phyloP scores from a whole-genome alignment of 176 grass and related monocot species.

The Juncus effusus region DNA sequence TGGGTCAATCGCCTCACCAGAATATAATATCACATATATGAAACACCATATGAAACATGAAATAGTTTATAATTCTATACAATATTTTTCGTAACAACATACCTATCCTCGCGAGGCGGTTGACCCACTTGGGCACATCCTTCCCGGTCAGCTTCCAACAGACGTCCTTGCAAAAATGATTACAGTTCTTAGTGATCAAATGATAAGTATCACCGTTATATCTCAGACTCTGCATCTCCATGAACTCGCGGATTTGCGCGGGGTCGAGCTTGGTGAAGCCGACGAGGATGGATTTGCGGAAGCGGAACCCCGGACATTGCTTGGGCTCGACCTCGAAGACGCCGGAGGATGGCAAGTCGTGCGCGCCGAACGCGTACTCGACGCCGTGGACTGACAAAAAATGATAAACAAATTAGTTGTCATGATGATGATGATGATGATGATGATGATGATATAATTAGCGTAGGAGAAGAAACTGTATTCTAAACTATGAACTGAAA shows the following conservation, averaged over 20 bases:
- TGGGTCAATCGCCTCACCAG: no score
- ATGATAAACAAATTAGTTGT: conserved; percentile 3
- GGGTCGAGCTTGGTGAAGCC: conserved; percentile 91
- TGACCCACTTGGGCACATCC: conserved; percentile 88
- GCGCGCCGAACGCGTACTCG: conserved; percentile 98
- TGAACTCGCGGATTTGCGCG: no score
- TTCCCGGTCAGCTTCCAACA: conserved; percentile 84
- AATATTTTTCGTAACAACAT: no score
- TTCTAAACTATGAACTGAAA: no score
- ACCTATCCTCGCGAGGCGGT: conserved; percentile 94
- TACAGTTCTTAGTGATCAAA: conserved; percentile 95
- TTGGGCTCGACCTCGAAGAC: conserved; percentile 94
- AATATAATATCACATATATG: no score
- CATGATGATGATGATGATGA: no score
- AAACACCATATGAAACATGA: no score
- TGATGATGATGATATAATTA: no score
- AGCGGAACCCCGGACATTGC: conserved; percentile 87
- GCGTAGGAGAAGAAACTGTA: no score
- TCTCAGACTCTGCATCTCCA: no score
- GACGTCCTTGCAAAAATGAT: conserved; percentile 96
- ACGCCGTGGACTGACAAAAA: conserved; percentile 69
- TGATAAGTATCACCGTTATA: no score
- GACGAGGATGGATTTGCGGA: conserved; percentile 89
- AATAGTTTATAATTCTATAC: no score
- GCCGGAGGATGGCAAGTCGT: conserved; percentile 82